A percentile compares a stretch with the other conserved stretches of the same genome.
Evolutionary conservation across 805 yeast species (phyloP).

Genomic region (Myxozyma geophila): DNA sequence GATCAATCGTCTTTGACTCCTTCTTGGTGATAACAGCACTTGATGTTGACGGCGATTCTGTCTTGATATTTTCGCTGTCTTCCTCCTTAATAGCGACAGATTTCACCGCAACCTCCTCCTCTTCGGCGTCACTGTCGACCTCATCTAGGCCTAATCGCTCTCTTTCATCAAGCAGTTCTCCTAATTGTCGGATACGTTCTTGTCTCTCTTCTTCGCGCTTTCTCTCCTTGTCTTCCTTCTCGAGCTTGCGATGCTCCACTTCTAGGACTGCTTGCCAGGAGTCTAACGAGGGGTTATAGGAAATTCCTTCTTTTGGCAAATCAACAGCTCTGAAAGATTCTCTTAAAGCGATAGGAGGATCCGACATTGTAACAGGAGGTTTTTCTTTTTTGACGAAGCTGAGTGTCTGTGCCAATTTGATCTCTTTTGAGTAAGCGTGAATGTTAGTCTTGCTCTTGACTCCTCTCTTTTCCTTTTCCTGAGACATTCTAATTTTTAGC

Average conservation of each 20-base stretch:
- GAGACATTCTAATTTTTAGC: neutral
- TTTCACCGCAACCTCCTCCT: conserved; percentile 61
- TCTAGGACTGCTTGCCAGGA: conserved; percentile 78
- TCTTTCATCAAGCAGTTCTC: conserved; percentile 67
- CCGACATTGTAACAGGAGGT: conserved; percentile 54
- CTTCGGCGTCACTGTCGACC: conserved; percentile 45
- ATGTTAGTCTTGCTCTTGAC: conserved; percentile 34
- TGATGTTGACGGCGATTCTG: conserved; percentile 45
- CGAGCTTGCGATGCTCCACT: conserved; percentile 68
- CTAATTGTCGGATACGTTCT: conserved; percentile 65
- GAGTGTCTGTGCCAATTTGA: conserved; percentile 15
- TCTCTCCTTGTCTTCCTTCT: conserved; percentile 61
- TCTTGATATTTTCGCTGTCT: conserved; percentile 58
- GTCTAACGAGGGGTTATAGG: conserved; percentile 86
- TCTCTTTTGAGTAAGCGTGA: conserved; percentile 7
- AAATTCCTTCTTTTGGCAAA: conserved; percentile 82
- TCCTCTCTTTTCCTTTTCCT: conserved; percentile 22
- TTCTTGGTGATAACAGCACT: neutral
- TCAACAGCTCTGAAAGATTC: conserved; percentile 50
- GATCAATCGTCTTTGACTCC: conserved; percentile 46
- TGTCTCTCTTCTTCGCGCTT: conserved; percentile 64
- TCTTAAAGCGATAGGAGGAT: conserved; percentile 61
- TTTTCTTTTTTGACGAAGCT: conserved; percentile 35
- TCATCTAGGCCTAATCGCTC: conserved; percentile 48
- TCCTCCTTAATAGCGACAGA: conserved; percentile 60